A percentile compares a stretch with the other conserved stretches of the same genome.
These are phyloP conservation scores for Talaromyces sp. DNA, from an alignment of 2,329 filamentous ascomycete species.

Conservation along the genomic window DNA sequence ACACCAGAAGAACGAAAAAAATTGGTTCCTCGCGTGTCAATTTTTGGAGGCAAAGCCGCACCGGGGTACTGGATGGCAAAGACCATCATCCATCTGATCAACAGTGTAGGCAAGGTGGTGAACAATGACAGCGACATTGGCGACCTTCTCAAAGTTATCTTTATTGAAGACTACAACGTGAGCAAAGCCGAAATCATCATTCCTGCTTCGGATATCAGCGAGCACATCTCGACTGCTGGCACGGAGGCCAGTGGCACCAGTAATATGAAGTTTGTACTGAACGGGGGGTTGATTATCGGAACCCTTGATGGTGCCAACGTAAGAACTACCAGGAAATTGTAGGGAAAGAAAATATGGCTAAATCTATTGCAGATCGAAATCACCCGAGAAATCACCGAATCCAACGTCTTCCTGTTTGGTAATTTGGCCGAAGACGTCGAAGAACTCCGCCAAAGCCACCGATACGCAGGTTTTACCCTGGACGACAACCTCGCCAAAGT, in stretches of 20 bases:
- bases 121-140: constrained; percentile 91
- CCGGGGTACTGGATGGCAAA: constrained; percentile 99
- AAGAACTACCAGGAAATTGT: constrained; percentile 36
- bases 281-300: constrained; percentile 94
- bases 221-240: constrained; percentile 97
- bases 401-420: constrained; percentile 98
- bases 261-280: constrained; percentile 99
- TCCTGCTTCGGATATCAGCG: constrained; percentile 91
- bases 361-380: constrained; percentile 72
- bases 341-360: background rate
- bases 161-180: constrained; percentile 97
- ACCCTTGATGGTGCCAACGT: constrained; percentile 97
- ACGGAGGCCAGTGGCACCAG: constrained; percentile 86
- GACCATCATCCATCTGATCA: constrained; percentile 95
- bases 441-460: constrained; percentile 85
- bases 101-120: constrained; percentile 81
- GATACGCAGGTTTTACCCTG: constrained; percentile 73
- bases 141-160: constrained; percentile 93
- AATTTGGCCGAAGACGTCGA: constrained; percentile 95
- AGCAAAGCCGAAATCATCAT: constrained; percentile 97
- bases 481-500: constrained; percentile 75
- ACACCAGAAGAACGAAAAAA: constrained; percentile 80
- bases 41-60: constrained; percentile 96
- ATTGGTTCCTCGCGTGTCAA: constrained; percentile 79
- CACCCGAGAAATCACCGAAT: constrained; percentile 90